Base-by-base conservation (phyloP, 768 basidiomycete genomes). In the Serendipita indica region DNA sequence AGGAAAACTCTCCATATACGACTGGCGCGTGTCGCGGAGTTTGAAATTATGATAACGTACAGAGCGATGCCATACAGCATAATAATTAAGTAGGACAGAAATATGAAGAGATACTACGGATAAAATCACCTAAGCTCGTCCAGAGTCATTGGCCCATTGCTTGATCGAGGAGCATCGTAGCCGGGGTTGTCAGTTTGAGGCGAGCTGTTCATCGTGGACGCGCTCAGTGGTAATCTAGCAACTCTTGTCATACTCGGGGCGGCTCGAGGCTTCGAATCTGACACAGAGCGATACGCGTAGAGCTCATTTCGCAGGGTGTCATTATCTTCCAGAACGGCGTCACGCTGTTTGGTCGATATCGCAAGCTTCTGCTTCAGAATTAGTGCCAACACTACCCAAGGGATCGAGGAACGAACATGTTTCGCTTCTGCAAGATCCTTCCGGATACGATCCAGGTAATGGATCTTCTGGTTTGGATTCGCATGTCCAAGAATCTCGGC, bases 381-480 rank as follows among this genome's bases (percentile, higher is more conserved):
- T 20, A 46, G 10, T 27, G 30, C 4, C 7, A 28, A 16, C 49
- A n/a, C 7, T 25, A 22, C 7, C 4, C 12, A 32, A 22, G 22
- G n/a, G 22, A 5, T 16, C 20, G 3, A 25, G 33, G n/a, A 0
- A 71, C 83, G 60, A 61, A 88, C 90, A 70, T 88, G 85, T 69
- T 89, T 90, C 3, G 79, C 75, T 58, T 89, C 82, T 2, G 87
- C 80, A 52, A 93, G 71, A 67, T 94, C 90, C 59, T 77, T 73
- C 33, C 91, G 77, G 57, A 96, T 80, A 58, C 82, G 77, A 60
- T 93, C 92, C 14, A 96, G 81, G 64, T 94, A 93, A 68, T 82
- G 74, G 64, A 96, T 90, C 60, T 82, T 79, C 69, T 94, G 91
- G 1, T 81, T 80, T 6, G 87, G 86, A 66, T 93, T 92, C 33